Evolutionary conservation across 2,329 filamentous ascomycete species (phyloP).

Genomic region (Pleoardoris graminearum): DNA sequence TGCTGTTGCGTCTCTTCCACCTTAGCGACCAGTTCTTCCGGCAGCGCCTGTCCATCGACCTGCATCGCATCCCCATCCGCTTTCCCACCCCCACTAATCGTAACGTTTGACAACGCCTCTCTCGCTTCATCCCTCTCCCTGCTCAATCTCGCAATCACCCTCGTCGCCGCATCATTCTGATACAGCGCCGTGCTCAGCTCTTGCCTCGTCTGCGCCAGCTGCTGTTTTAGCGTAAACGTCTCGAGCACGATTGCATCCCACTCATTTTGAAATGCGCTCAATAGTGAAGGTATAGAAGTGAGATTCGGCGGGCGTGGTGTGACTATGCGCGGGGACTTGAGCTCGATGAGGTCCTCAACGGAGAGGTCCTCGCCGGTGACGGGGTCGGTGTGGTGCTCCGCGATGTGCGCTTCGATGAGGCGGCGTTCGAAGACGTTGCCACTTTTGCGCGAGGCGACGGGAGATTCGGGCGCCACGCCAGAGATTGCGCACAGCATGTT

Average conservation of each 20-base stretch:
- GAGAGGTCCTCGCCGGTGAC: slow-evolving; percentile 84
- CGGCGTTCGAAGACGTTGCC: slow-evolving; percentile 94
- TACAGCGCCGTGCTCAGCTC: slow-evolving; percentile 93
- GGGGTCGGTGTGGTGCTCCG: slow-evolving; percentile 90
- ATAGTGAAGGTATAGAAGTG: slow-evolving; percentile 92
- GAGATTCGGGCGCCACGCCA: slow-evolving; percentile 91
- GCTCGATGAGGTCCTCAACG: slow-evolving; percentile 80
- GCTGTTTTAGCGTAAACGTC: slow-evolving; percentile 86
- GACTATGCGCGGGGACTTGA: slow-evolving; percentile 82
- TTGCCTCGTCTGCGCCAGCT: slow-evolving; percentile 85
- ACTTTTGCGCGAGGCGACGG: slow-evolving; percentile 92
- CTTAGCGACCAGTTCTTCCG: slow-evolving; percentile 69
- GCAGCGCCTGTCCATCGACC: slow-evolving; percentile 77
- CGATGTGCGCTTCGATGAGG: slow-evolving; percentile 91
- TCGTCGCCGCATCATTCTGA: slow-evolving; percentile 94
- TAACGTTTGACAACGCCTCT: slow-evolving; percentile 83
- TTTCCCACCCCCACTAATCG: slow-evolving; percentile 63
- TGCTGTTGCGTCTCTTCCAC: slow-evolving; percentile 80
- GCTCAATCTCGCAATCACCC: slow-evolving; percentile 90
- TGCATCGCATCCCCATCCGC: slow-evolving; percentile 84
- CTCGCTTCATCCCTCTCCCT: slow-evolving; percentile 90
- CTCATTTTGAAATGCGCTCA: slow-evolving; percentile 95
- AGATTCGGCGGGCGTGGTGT: slow-evolving; percentile 88
- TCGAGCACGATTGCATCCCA: slow-evolving; percentile 95
- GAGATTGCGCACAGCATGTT: slow-evolving; percentile 68